Percentiles rank a stretch among this genome's conserved stretches.
These are phyloP conservation scores for Canavalia ensiformis DNA, from an alignment of 306 rosid genomes.

Conservation along the genomic window DNA sequence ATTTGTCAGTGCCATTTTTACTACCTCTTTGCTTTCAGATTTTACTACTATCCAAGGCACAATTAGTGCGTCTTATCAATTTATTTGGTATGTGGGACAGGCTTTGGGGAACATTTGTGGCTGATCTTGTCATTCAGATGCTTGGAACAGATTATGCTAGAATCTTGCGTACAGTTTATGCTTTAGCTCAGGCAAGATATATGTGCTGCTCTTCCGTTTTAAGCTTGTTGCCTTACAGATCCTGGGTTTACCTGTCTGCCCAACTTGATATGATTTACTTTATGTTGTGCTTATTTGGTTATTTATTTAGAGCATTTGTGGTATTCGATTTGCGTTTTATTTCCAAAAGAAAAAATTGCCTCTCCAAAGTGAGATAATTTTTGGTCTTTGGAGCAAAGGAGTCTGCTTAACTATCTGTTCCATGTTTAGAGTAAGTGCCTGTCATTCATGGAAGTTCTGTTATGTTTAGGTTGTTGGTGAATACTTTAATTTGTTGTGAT, in stretches of 20 bases:
- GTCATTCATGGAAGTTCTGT: conserved; percentile 7
- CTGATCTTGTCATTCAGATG: conserved; percentile 96
- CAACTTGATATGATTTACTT: conserved; percentile 36
- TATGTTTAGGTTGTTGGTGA: conserved; percentile 19
- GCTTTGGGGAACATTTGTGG: conserved; percentile 95
- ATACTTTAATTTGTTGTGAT: conserved; percentile 2
- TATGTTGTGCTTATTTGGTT: conserved; percentile 39
- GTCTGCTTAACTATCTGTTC: conserved; percentile 8
- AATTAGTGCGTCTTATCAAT: conserved; percentile 41
- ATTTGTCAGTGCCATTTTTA: conserved; percentile 36
- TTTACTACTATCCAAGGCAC: conserved; percentile 21
- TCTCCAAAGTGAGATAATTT: conserved; percentile 20
- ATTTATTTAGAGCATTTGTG: conserved; percentile 27
- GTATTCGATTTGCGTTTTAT: not conserved
- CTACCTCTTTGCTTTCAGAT: conserved; percentile 32
- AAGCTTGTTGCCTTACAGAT: conserved; percentile 30
- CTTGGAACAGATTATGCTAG: conserved; percentile 97
- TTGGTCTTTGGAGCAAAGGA: conserved; percentile 13
- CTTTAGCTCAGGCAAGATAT: conserved; percentile 84
- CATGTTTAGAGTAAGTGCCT: not conserved
- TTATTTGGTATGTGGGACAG: conserved; percentile 57
- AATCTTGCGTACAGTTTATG: conserved; percentile 90
- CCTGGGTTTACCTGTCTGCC: conserved; percentile 31
- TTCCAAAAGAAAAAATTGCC: not conserved
- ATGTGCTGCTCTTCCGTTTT: conserved; percentile 38